Evolutionary conservation across 2,329 filamentous ascomycete species (phyloP), one percentile per base, ranked within the genome.

Genomic region (Sclerotinia subarctica): DNA sequence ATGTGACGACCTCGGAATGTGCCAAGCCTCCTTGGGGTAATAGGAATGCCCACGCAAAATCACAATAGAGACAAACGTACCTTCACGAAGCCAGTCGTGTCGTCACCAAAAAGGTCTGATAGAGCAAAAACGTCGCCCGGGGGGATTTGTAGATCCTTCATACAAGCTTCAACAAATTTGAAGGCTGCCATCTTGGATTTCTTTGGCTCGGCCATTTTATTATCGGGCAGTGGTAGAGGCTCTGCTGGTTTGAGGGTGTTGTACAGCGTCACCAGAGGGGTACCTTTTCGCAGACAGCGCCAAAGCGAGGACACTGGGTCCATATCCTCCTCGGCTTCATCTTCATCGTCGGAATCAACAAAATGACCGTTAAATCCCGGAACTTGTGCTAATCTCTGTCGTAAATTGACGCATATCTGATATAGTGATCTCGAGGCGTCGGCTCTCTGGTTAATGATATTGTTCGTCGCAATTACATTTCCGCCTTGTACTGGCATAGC

Each of bases 21-120:
- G 21, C 44, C 44, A 19, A 49, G 29, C 21, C 21, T 29, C 24
- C 29, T 51, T 21, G n/a, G 24, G 32, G 8, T 19, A 29, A 38
- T 19, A 38, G 29, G 32, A 57, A 29, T 32, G 38, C 19, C 13
- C 62, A 54, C 21, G 46, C 26, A 35, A 13, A 47, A 44, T 21
- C 46, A 38, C 63, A 66, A 21, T 47, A 66, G 52, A 58, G 7
- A 32, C 44, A 47, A 53, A 74, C 75, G 49, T 77, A 93, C 92
- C 86, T 98, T 98, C 73, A 97, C 93, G 78, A 99, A 98, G 3
- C 95, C 95, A 56, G 93, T 97, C 1, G 95, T 99, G 79, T 97
- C 96, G 74, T 94, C 93, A 66, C 93, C 92, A 79, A 95, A 94
- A 57, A 98, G 82, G 79, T 99, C 94, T 68, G 88, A 91, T 74